A percentile compares a stretch with the other conserved stretches of the same genome.
phyloP scores from a whole-genome alignment of 2,329 filamentous ascomycete species.

The Alternaria gansuensis region DNA sequence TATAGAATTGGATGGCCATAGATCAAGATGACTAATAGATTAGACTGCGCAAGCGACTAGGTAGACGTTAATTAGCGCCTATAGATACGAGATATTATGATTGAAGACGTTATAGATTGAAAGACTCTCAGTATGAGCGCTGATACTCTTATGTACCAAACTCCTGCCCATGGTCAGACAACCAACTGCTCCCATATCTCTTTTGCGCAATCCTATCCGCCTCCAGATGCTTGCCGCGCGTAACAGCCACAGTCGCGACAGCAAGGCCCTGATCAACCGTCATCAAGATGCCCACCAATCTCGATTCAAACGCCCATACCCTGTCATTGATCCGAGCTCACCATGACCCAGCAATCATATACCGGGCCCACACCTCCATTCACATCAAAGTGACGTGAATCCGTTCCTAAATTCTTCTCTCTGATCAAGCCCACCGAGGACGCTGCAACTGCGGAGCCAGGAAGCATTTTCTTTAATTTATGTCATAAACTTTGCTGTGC shows the following conservation, averaged over 20 bases:
- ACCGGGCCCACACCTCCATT: too few species aligned
- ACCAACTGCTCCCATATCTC: neutral
- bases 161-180: neutral
- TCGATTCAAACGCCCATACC: neutral
- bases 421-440: too few species aligned
- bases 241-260: slow-evolving; percentile 2
- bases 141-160: neutral
- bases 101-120: neutral
- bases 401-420: too few species aligned
- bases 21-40: slow-evolving; percentile 7
- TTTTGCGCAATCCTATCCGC: neutral
- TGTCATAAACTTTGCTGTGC: too few species aligned
- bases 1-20: slow-evolving; percentile 47
- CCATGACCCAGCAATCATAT: too few species aligned
- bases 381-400: too few species aligned
- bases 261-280: neutral
- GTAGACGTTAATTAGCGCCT: neutral
- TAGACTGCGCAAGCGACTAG: neutral
- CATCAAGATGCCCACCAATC: neutral
- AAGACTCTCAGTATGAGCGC: neutral
- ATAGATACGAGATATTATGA: neutral
- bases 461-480: too few species aligned
- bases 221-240: neutral
- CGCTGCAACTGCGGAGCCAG: too few species aligned
- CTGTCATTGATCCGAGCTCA: neutral